Conservation (phyloP, 2,329 filamentous ascomycete species). For the Lachnellula subtilissima region DNA sequence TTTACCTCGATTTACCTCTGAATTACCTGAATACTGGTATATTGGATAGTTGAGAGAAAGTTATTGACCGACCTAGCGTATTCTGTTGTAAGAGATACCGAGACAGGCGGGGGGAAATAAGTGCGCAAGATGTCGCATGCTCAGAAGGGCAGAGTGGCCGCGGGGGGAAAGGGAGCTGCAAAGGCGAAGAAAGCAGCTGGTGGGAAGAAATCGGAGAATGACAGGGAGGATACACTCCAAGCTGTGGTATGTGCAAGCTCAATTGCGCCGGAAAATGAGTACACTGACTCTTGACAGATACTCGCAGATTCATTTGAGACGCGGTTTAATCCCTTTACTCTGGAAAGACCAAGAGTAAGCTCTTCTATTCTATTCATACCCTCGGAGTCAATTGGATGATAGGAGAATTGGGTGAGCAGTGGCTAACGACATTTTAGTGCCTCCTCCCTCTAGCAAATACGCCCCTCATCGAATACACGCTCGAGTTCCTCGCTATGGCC, state of each 20-base stretch:
- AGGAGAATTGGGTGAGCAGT: background rate
- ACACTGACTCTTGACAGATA: conserved; percentile 49
- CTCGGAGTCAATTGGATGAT: background rate
- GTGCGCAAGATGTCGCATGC: conserved; percentile 16
- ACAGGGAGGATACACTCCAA: conserved; percentile 33
- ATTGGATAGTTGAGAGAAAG: background rate
- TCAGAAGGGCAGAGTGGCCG: conserved; percentile 22
- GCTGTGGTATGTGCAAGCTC: conserved; percentile 29
- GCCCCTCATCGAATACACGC: conserved; percentile 93
- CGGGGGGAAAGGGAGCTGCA: conserved; percentile 20
- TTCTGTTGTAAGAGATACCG: background rate
- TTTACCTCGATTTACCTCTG: too few species aligned
- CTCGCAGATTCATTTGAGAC: conserved; percentile 94
- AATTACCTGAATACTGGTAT: too few species aligned
- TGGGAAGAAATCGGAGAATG: conserved; percentile 30
- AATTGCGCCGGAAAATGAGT: background rate
- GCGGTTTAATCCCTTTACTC: conserved; percentile 81
- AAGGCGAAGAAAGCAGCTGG: conserved; percentile 26
- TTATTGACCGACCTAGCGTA: background rate
- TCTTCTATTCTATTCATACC: background rate
- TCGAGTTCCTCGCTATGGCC: conserved; percentile 92
- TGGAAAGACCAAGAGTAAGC: conserved; percentile 79
- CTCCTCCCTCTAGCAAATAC: conserved; percentile 89
- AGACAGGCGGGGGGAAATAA: background rate
- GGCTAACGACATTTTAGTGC: conserved; percentile 52